phyloP scores from a whole-genome alignment of 306 rosid species.

The Lablab purpureus region DNA sequence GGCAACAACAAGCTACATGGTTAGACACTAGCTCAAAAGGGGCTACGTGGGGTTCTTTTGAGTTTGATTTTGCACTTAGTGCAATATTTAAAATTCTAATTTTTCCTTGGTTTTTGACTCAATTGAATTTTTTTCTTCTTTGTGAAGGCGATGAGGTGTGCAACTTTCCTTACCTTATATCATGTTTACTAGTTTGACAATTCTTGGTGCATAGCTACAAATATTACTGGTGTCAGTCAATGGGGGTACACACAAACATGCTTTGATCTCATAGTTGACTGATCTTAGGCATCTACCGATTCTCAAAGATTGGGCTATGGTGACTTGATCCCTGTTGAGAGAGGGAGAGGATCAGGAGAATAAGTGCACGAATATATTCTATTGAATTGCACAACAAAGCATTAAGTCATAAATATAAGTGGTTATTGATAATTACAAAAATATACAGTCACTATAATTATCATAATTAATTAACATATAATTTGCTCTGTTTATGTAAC shows the following conservation, averaged over 20 bases:
- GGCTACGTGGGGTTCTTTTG: too few species aligned
- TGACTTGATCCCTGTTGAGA: constrained; percentile 2
- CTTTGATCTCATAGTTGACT: background rate
- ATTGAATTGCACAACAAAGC: background rate
- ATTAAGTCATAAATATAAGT: background rate
- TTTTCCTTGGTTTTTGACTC: too few species aligned
- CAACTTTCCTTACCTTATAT: too few species aligned
- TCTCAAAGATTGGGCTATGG: background rate
- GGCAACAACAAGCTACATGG: background rate
- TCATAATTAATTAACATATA: background rate
- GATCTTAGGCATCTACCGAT: background rate
- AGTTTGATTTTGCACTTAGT: too few species aligned
- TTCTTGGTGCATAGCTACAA: too few species aligned
- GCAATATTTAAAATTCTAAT: too few species aligned
- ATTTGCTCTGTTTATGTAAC: too few species aligned
- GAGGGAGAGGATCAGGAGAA: background rate
- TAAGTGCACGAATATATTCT: background rate
- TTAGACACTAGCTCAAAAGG: too few species aligned
- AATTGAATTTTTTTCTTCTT: too few species aligned
- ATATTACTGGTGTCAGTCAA: background rate
- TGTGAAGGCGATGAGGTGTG: too few species aligned
- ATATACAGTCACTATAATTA: background rate
- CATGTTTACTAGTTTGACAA: too few species aligned
- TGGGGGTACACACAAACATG: background rate
- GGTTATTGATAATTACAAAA: background rate